phyloP scores from a whole-genome alignment of 495 filamentous ascomycete genomes.

The Aspergillus leporis region DNA sequence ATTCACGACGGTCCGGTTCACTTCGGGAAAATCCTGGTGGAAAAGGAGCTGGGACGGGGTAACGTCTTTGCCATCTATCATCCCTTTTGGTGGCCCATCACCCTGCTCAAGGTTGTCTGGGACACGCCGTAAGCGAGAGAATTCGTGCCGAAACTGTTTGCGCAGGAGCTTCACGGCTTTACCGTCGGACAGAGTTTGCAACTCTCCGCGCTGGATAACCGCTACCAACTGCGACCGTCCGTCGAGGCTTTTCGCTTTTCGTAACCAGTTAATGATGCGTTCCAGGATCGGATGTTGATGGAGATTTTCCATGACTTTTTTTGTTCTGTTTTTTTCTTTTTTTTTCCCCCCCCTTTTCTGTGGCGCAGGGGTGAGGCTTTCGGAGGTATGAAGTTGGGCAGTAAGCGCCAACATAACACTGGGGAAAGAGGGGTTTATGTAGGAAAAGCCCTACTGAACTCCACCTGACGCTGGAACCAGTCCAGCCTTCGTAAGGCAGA shows the following conservation, averaged over 20 bases:
- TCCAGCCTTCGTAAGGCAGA: background rate
- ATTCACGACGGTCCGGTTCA: constrained; percentile 39
- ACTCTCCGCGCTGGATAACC: background rate
- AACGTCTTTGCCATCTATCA: background rate
- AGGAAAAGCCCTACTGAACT: background rate
- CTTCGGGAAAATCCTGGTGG: constrained; percentile 29
- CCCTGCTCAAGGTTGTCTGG: background rate
- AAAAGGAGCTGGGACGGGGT: constrained; percentile 31
- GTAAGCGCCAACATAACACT: background rate
- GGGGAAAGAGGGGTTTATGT: background rate
- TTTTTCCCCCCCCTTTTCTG: too few relatives aligned
- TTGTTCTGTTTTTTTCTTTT: too few relatives aligned
- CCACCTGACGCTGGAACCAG: background rate
- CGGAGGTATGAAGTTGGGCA: background rate
- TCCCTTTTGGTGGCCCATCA: background rate
- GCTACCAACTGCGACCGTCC: background rate
- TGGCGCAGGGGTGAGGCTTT: background rate
- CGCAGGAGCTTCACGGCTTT: background rate
- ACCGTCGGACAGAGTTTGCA: background rate
- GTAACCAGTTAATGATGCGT: background rate
- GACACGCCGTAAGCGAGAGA: background rate
- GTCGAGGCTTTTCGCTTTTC: background rate
- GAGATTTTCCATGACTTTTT: background rate
- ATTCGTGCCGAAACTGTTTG: background rate
- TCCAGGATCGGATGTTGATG: background rate